Percentiles rank a stretch among this genome's conserved stretches.
These are phyloP conservation scores for Nepenthes alata DNA, from an alignment of 179 eudicot genomes.

Conservation along the genomic window DNA sequence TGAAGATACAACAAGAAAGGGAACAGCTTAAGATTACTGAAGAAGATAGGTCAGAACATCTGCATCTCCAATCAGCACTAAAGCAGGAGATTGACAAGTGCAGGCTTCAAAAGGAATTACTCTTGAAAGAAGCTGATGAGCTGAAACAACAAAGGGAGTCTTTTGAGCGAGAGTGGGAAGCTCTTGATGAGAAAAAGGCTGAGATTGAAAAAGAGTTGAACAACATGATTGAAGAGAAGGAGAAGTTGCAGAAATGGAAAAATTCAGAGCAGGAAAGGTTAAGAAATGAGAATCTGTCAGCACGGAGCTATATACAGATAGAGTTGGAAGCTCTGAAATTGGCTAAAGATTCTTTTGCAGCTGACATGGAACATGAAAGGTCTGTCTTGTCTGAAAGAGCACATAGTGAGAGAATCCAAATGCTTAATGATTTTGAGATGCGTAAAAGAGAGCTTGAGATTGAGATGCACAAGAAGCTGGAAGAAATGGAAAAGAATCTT, in stretches of 20 bases:
- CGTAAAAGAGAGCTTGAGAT: conserved; percentile 56
- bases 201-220: conserved; percentile 33
- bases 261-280: conserved; percentile 46
- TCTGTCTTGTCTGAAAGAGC: conserved; percentile 49
- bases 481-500: conserved; percentile 44
- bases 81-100: conserved; percentile 58
- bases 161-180: conserved; percentile 92
- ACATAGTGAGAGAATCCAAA: conserved; percentile 35
- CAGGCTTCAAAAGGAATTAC: conserved; percentile 43
- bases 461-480: conserved; percentile 42
- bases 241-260: conserved; percentile 46
- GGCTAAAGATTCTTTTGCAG: conserved; percentile 65
- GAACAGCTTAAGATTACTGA: conserved; percentile 53
- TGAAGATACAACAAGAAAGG: conserved; percentile 41
- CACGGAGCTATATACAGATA: conserved; percentile 39
- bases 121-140: conserved; percentile 55
- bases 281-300: conserved; percentile 40
- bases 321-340: conserved; percentile 46
- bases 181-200: conserved; percentile 61
- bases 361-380: conserved; percentile 62
- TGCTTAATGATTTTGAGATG: conserved; percentile 54
- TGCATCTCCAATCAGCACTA: conserved; percentile 48
- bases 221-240: conserved; percentile 41
- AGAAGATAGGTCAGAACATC: conserved; percentile 51
- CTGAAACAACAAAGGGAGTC: conserved; percentile 56